These are phyloP conservation scores for Aspergillus piperis DNA, from an alignment of 2,329 filamentous ascomycete species.

Conservation along the genomic window DNA sequence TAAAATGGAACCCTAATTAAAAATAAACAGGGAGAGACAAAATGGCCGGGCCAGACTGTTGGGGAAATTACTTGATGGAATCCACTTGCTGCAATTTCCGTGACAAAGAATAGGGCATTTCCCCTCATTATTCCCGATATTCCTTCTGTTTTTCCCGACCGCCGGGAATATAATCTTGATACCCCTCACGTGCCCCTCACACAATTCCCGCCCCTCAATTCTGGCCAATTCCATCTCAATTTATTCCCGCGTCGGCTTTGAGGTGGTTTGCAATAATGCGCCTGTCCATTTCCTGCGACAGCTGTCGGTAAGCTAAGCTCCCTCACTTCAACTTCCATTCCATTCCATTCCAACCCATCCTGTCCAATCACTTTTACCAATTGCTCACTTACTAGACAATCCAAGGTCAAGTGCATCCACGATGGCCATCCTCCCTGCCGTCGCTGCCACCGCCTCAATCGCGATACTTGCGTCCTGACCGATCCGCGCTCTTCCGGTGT, in stretches of 20 bases:
- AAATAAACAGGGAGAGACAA: neutral
- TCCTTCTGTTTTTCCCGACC: neutral
- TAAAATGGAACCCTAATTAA: neutral
- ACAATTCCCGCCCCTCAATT: neutral
- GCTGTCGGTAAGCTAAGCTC: slow-evolving; percentile 34
- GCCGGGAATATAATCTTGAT: neutral
- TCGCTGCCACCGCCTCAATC: slow-evolving; percentile 31
- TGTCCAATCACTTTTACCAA: neutral
- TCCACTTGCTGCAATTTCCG: neutral
- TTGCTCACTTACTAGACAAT: slow-evolving; percentile 23
- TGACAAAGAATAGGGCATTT: neutral
- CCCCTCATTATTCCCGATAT: neutral
- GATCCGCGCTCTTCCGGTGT: slow-evolving; percentile 30
- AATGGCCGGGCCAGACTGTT: neutral
- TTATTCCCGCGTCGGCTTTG: neutral
- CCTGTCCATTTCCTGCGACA: slow-evolving; percentile 39
- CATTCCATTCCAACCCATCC: neutral
- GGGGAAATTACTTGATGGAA: neutral
- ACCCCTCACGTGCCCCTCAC: neutral
- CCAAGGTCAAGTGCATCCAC: slow-evolving; percentile 41
- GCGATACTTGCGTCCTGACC: slow-evolving; percentile 29
- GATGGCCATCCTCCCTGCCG: slow-evolving; percentile 37
- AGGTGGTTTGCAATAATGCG: slow-evolving; percentile 26
- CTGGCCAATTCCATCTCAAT: neutral
- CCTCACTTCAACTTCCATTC: neutral